phyloP scores from a whole-genome alignment of 495 filamentous ascomycete genomes.

The Tetracladium setigerum region DNA sequence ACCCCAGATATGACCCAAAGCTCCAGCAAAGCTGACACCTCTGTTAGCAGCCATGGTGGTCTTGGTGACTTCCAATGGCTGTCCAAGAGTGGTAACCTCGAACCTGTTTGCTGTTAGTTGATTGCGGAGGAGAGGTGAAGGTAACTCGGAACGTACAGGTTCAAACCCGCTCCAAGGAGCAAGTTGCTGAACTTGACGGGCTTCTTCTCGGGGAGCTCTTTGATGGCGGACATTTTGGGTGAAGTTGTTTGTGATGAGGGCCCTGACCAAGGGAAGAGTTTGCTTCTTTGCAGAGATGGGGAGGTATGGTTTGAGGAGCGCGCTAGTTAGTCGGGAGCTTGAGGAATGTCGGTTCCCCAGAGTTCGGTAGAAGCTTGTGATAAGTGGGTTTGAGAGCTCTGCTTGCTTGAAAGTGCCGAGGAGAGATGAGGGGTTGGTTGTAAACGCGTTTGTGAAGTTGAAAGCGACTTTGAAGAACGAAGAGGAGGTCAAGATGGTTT shows the following conservation, averaged over 20 bases:
- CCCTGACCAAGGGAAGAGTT: slow-evolving; percentile 90
- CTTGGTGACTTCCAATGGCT: slow-evolving; percentile 98
- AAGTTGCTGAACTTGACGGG: slow-evolving; percentile 99
- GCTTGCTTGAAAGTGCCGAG: no score
- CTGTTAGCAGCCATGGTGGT: slow-evolving; percentile 98
- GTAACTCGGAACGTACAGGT: slow-evolving; percentile 67
- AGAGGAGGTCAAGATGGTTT: no score
- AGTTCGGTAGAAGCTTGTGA: not conserved
- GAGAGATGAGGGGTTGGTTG: no score
- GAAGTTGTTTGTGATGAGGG: slow-evolving; percentile 43
- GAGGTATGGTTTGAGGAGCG: not conserved
- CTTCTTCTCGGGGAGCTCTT: slow-evolving; percentile 79
- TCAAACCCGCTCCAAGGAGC: slow-evolving; percentile 90
- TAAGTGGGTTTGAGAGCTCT: no score
- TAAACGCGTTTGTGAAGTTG: no score
- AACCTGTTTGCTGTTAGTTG: slow-evolving; percentile 6
- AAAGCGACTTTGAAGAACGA: no score
- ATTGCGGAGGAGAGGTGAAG: slow-evolving; percentile 1
- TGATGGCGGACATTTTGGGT: slow-evolving; percentile 53
- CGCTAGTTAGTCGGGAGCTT: not conserved
- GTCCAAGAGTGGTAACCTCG: slow-evolving; percentile 81
- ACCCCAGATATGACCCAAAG: slow-evolving; percentile 82
- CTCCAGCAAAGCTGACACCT: slow-evolving; percentile 73
- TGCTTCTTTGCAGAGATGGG: slow-evolving; percentile 61
- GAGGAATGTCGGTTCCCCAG: not conserved